Base-by-base conservation (phyloP, 2,329 filamentous ascomycete genomes). In the Chaetomiaceae sp. region DNA sequence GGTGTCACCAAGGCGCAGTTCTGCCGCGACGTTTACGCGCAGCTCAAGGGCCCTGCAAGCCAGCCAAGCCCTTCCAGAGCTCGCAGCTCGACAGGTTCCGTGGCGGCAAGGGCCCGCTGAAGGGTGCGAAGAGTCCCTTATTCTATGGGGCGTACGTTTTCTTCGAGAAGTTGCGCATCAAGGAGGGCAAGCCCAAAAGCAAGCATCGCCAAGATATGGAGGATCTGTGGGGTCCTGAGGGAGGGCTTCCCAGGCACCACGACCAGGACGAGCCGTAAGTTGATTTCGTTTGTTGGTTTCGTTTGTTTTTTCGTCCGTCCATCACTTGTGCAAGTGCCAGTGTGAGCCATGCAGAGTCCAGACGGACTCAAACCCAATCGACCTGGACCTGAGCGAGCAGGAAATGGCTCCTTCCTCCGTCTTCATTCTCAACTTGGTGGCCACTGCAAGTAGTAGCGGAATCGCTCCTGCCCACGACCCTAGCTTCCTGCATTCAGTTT, bases 81-180 rank as follows among this genome's bases (percentile, higher is more conserved):
- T 69, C 69, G 45, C 70, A 75, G 54, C 69, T 83, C 14, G 68
- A 67, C 19, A 64, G 69, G 17, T 84, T 83, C 65, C 70, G 78
- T 34, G 63, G 61, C 14, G 75, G 77, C 64, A 76, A 74, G 46
- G 80, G 80, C 0, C 56, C 75, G 0, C 66, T 62, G 15, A 64
- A 68, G 1, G 79, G 81, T 0, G 75, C 75, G 36, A 75, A 69
- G 1, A 75, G 66, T 43, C 57, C 59, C 7, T 66, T 78, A 3
- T 83, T 75, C 61, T 83, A 84, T 59, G 73, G 72, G 8, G 72
- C 72, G 0, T 84, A 83, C 64, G 74, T 81, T 23, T 82, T 75
- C 63, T 84, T 84, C 59, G 80, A 84, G 69, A 83, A 84, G 70
- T 53, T 79, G 58, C 68, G 79, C 15, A 66, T 83, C 52, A 71